Evolutionary conservation across 352 stramenopile species (phyloP), one percentile per base, ranked within the genome.

Genomic region (Globisporangium abappressorium): DNA sequence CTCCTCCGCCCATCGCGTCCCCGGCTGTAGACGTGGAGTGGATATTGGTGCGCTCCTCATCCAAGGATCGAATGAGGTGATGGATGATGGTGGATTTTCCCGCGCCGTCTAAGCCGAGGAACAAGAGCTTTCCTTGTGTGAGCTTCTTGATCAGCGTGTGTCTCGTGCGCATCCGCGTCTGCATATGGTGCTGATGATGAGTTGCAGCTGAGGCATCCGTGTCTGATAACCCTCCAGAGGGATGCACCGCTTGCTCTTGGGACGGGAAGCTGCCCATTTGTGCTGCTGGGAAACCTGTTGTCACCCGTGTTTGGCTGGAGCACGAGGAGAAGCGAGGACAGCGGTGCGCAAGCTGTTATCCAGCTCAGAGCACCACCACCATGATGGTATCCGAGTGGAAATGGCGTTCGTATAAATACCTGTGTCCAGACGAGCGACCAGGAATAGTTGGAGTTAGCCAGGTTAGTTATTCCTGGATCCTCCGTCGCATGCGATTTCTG

Each of bases 71-170:
- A 28, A 74, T 66, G 1, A 91, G 69, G 22, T 89, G 73, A 18
- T 82, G 70, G 9, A 84, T 63, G 7, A 91, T 69, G 9, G 82
- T 89, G 38, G 80, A 84, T 56, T 90, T 90, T n/a, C 82, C 82
- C 2, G 80, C 79, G 28, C 77, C 73, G 49, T 90, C 78, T 3
- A 90, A 66, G 14, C 82, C 82, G n/a, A 90, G 66, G 20, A 89
- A 51, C 3, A 90, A 28, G 12, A 90, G 5, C 8, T 71, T 76
- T 11, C 80, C 82, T 1, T 77, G 81, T 18, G 71, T 67, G 55
- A 77, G 70, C 41, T 84, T 81, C 64, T 79, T 85, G 8, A 72
- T 26, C 1, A 74, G n/a, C 5, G 65, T 47, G 22, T 82, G 70
- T n/a, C 71, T 77, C 24, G 68, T 67, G 30, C 70, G 64, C 71